A percentile compares a stretch with the other conserved stretches of the same genome.
Evolutionary conservation across 805 yeast genomes (phyloP).

Genomic region (Wickerhamiella musiphila): DNA sequence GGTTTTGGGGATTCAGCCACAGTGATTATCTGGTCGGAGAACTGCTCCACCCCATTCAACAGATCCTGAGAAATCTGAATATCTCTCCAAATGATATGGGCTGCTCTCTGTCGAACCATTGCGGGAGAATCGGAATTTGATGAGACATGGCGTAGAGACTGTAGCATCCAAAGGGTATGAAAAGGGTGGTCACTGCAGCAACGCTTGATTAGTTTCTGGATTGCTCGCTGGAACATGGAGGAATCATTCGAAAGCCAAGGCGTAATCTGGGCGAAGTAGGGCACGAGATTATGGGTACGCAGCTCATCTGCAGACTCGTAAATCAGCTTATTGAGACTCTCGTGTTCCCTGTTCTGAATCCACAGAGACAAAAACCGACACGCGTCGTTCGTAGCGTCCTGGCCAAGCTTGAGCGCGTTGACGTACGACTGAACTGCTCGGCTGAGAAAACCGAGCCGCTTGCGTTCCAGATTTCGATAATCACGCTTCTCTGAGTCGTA

Average conservation of each 20-base stretch:
- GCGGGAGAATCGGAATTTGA: neutral
- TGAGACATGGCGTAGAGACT: neutral
- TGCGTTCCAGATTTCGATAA: slow-evolving; percentile 24
- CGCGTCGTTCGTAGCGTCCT: slow-evolving; percentile 9
- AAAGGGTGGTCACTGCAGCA: slow-evolving; percentile 6
- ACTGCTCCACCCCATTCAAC: slow-evolving; percentile 1
- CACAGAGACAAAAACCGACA: slow-evolving; percentile 59
- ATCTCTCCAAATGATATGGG: neutral
- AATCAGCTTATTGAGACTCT: slow-evolving; percentile 29
- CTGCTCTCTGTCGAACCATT: neutral
- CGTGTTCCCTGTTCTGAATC: slow-evolving; percentile 42
- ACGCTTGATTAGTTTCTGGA: slow-evolving; percentile 3
- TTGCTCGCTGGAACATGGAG: slow-evolving; percentile 49
- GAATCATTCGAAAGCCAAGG: slow-evolving; percentile 44
- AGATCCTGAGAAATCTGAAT: neutral
- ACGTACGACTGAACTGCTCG: slow-evolving; percentile 46
- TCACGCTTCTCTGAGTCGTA: slow-evolving; percentile 33
- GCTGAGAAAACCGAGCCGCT: slow-evolving; percentile 28
- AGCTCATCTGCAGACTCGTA: slow-evolving; percentile 24
- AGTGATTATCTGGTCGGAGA: neutral
- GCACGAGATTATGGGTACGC: slow-evolving; percentile 45
- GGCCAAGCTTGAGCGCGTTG: slow-evolving; percentile 21
- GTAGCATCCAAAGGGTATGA: slow-evolving; percentile 8
- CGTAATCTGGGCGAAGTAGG: slow-evolving; percentile 71
- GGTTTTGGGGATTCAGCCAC: slow-evolving; percentile 6